Evolutionary conservation across 768 basidiomycete species (phyloP).

Genomic region (Dacryopinax spathularia): DNA sequence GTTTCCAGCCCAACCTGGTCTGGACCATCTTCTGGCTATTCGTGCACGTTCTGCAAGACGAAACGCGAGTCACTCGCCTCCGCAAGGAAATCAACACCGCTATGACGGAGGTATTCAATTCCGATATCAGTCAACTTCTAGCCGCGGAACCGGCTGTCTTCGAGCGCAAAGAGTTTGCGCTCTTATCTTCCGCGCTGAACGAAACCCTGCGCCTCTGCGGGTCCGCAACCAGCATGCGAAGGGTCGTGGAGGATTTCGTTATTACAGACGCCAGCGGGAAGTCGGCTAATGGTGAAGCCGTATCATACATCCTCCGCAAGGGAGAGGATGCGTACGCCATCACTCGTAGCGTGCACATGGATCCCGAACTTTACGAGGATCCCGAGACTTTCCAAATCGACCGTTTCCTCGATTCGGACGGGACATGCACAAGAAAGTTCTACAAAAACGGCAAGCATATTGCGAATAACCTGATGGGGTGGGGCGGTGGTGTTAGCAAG

Average conservation of each 20-base stretch:
- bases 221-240: not conserved
- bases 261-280: not conserved
- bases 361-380: not conserved
- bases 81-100: not conserved
- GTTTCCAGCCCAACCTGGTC: not conserved
- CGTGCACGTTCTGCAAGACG: not conserved
- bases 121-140: not conserved
- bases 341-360: conserved; percentile 1
- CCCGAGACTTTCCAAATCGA: not conserved
- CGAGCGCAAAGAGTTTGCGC: not conserved
- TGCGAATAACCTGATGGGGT: not conserved
- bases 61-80: not conserved
- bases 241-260: not conserved
- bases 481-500: not conserved
- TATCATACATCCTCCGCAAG: not conserved
- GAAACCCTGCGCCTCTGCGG: conserved; percentile 1
- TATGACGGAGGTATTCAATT: not conserved
- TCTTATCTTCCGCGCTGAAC: not conserved
- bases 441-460: not conserved
- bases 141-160: not conserved
- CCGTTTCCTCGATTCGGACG: not conserved
- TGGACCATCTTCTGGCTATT: conserved; percentile 2
- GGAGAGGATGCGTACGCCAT: conserved; percentile 2
- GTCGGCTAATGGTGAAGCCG: not conserved
- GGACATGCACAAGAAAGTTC: not conserved